Evolutionary conservation across 2,329 filamentous ascomycete genomes (phyloP), one percentile per base, ranked within the genome.

Genomic region (Myriosclerotinia duriaeana): DNA sequence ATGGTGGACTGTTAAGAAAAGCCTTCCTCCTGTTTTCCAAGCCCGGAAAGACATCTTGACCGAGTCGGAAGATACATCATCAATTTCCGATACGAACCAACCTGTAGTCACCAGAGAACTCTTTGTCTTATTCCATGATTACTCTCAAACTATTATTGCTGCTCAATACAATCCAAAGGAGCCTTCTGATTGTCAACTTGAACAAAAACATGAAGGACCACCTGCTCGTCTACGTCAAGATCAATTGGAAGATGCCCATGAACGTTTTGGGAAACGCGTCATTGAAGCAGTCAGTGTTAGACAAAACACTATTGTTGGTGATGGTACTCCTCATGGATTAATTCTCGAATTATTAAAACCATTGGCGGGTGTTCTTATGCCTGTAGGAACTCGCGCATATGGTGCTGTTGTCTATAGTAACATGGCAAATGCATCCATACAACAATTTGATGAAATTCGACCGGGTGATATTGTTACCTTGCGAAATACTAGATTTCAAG

Each of bases 321-420:
- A 97, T 74, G 95, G 95, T 62, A 89, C 89, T 2, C 89, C 95
- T 0, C 86, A 90, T 61, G 86, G 84, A 0, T 84, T 99, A 6
- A 80, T 97, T n/a, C 80, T 87, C 59, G 89, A 97, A 73, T 85
- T 98, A 7, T 84, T 99, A 61, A 85, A 84, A 48, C 88, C 90
- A 0, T 84, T 93, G 72, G 81, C 84, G 20, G 87, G 91, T 67
- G 93, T 91, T 0, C 85, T 99, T 5, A 81, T 84, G 3, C 94
- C 95, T 0, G 87, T 98, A 8, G 94, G 94, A n/a, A 92, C 87
- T 14, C 90, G 94, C 59, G 87, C 92, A 4, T 99, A 94, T 76
- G 95, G 95, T 68, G 93, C 94, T 5, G 83, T 96, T 34, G 92
- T 99, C 17, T 99, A 99, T 78, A 87, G 91, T 71, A 99, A 99